phyloP scores from a whole-genome alignment of 805 yeast genomes.

The Myxozyma geophila region DNA sequence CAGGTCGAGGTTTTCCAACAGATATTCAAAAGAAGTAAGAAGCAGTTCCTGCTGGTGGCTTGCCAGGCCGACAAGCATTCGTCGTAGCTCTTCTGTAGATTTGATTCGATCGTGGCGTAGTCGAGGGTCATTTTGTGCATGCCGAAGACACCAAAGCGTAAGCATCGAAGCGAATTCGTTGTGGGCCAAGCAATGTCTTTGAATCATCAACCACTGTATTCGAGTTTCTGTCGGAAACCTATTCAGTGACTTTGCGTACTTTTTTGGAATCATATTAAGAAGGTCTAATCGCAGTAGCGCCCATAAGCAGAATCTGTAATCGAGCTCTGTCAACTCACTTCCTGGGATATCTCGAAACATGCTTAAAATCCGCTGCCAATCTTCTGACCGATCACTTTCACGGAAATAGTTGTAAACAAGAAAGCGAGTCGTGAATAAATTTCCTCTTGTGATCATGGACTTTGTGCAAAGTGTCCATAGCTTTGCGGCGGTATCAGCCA shows the following conservation, averaged over 20 bases:
- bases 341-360: slow-evolving; percentile 26
- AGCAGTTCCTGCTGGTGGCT: slow-evolving; percentile 2
- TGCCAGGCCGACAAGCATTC: slow-evolving; percentile 7
- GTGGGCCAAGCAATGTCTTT: slow-evolving; percentile 6
- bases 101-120: slow-evolving; percentile 3
- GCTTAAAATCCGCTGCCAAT: slow-evolving; percentile 32
- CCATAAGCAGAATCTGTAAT: slow-evolving; percentile 30
- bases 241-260: slow-evolving; percentile 7
- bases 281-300: slow-evolving; percentile 26
- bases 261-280: slow-evolving; percentile 9
- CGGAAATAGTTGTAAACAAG: slow-evolving; percentile 29
- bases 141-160: slow-evolving; percentile 15
- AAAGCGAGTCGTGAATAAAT: slow-evolving; percentile 14
- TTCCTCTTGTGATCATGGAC: slow-evolving; percentile 6
- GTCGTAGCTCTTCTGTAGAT: slow-evolving; percentile 7
- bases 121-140: slow-evolving; percentile 14
- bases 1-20: background rate
- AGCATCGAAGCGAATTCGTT: slow-evolving; percentile 17
- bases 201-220: slow-evolving; percentile 27
- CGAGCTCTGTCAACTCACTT: slow-evolving; percentile 22
- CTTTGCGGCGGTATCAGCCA: slow-evolving; percentile 20
- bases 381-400: slow-evolving; percentile 11
- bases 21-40: background rate
- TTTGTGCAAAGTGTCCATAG: slow-evolving; percentile 26
- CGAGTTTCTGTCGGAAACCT: slow-evolving; percentile 10